Conservation (phyloP, 805 yeast genomes). For the Scheffersomyces coipomensis region DNA sequence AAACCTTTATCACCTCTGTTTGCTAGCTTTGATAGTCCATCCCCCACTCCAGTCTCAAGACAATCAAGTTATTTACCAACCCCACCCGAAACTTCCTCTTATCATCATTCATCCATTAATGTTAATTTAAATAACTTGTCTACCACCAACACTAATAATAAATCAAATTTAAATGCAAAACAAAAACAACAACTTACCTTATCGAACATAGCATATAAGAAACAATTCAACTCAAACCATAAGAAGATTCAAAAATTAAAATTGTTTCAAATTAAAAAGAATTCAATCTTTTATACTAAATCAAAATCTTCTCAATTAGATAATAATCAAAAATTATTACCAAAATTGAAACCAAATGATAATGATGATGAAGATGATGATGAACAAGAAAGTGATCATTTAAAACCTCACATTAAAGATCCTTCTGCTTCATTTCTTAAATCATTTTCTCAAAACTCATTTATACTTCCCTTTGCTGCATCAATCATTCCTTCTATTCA, state of each 20-base stretch:
- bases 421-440: background rate
- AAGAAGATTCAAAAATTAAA: constrained; percentile 21
- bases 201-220: constrained; percentile 20
- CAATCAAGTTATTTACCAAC: constrained; percentile 5
- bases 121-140: constrained; percentile 16
- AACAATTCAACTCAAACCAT: constrained; percentile 7
- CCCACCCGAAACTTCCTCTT: constrained; percentile 5
- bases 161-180: no score
- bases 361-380: no score
- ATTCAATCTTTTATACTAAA: constrained; percentile 25
- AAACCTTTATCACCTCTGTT: background rate
- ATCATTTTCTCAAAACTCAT: constrained; percentile 2
- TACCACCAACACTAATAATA: no score
- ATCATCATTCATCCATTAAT: constrained; percentile 14
- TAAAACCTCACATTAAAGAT: no score
- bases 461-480: constrained; percentile 6
- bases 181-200: constrained; percentile 8
- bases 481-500: constrained; percentile 6
- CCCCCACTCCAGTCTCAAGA: constrained; percentile 1
- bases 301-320: constrained; percentile 1
- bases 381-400: no score
- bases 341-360: no score
- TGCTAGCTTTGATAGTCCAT: background rate
- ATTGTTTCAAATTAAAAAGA: constrained; percentile 37
- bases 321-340: no score